Conservation (phyloP, 305 asterid genomes). For the Andrographis paniculata region DNA sequence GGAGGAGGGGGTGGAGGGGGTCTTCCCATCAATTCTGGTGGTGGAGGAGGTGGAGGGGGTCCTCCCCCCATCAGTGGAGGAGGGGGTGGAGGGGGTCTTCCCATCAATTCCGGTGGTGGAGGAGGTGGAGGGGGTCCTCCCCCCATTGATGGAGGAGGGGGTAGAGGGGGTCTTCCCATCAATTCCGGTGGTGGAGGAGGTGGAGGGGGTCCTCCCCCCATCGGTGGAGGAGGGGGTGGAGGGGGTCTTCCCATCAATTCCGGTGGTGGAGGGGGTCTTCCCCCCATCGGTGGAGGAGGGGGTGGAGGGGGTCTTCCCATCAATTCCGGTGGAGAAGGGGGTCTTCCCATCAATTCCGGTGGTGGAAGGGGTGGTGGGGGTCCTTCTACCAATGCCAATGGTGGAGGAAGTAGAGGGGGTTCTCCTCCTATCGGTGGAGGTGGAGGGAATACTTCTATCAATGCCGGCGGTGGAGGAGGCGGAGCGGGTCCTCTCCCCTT, state of each 20-base stretch:
- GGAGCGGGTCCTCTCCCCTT: too few relatives aligned
- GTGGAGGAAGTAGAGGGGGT: neutral
- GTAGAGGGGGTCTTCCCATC: neutral
- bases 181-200: neutral
- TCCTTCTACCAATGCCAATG: neutral
- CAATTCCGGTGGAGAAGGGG: neutral
- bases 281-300: neutral
- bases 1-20: constrained; percentile 52
- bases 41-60: constrained; percentile 13
- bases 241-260: neutral
- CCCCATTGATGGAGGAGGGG: neutral
- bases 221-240: neutral
- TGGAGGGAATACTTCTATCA: neutral
- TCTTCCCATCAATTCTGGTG: constrained; percentile 24
- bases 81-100: constrained; percentile 12
- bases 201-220: neutral
- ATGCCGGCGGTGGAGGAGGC: too few relatives aligned
- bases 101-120: constrained; percentile 14
- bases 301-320: neutral
- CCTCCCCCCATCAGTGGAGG: constrained; percentile 7
- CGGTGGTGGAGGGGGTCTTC: too few relatives aligned
- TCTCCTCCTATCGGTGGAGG: neutral
- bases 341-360: neutral
- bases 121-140: constrained; percentile 19
- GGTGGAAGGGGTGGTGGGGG: neutral